Percentiles rank a stretch among this genome's conserved stretches.
These are phyloP conservation scores for Cardamine resedifolia DNA, from an alignment of 345 rosid species.

Conservation along the genomic window DNA sequence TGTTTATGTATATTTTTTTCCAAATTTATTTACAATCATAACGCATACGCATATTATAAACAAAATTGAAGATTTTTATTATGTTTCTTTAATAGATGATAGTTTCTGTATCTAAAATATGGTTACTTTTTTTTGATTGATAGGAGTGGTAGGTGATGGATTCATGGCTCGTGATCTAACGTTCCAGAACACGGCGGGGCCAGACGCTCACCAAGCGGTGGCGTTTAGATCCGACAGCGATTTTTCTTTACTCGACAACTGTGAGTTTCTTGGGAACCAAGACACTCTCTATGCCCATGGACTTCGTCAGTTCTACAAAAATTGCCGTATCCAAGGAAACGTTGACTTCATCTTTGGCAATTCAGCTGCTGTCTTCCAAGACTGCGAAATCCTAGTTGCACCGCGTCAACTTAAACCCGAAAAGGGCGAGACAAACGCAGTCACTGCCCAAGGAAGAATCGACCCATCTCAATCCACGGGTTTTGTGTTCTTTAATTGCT, in stretches of 20 bases:
- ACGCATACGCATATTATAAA: too few relatives aligned
- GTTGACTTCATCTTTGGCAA: constrained; percentile 95
- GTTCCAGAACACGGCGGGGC: constrained; percentile 79
- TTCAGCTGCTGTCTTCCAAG: constrained; percentile 75
- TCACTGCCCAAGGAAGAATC: constrained; percentile 87
- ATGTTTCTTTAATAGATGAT: background rate
- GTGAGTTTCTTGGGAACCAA: constrained; percentile 89
- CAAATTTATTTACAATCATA: too few relatives aligned
- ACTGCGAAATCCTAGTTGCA: constrained; percentile 57
- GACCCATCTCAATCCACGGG: constrained; percentile 86
- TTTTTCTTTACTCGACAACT: constrained; percentile 64
- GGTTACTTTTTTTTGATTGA: constrained; percentile 6
- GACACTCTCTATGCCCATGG: constrained; percentile 87
- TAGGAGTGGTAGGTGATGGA: constrained; percentile 91
- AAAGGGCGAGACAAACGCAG: constrained; percentile 68
- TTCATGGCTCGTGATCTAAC: constrained; percentile 92
- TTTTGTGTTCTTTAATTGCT: constrained; percentile 68
- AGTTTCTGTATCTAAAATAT: background rate
- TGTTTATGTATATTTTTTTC: background rate
- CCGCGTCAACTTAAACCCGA: constrained; percentile 72
- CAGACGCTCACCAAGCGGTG: constrained; percentile 85
- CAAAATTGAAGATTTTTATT: too few relatives aligned
- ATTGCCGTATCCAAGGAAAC: constrained; percentile 78
- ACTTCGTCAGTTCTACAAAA: constrained; percentile 84
- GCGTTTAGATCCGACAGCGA: constrained; percentile 93